Conservation (phyloP, 23 red algal species). For the Gracilaria domingensis region DNA sequence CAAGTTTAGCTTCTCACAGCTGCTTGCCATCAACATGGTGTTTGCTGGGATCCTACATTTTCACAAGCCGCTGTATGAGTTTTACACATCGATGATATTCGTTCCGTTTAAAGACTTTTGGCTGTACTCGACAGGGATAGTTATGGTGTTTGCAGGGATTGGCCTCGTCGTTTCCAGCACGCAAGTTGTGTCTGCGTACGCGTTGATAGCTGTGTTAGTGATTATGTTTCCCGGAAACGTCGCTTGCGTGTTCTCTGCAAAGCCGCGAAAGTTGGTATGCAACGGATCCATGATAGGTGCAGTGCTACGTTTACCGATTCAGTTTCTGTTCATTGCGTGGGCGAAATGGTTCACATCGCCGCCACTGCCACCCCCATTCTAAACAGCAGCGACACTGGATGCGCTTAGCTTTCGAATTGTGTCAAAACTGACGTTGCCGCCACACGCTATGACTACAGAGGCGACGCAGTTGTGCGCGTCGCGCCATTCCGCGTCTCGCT, state of each 20-base stretch:
- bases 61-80: constrained; percentile 47
- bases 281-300: constrained; percentile 57
- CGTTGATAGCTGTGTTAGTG: constrained; percentile 20
- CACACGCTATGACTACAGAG: constrained; percentile 66
- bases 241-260: constrained; percentile 37
- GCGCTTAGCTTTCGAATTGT: background rate
- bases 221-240: constrained; percentile 72
- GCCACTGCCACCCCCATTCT: constrained; percentile 14
- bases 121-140: constrained; percentile 48
- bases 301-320: constrained; percentile 56
- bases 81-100: constrained; percentile 75
- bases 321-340: constrained; percentile 64
- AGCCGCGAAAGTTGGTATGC: constrained; percentile 36
- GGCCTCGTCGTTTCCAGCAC: background rate
- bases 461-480: constrained; percentile 23
- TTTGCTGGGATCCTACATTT: constrained; percentile 65
- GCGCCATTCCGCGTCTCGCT: constrained; percentile 23
- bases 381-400: background rate
- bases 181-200: constrained; percentile 25
- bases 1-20: constrained; percentile 59
- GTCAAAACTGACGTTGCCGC: constrained; percentile 54
- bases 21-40: constrained; percentile 60
- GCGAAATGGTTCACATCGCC: constrained; percentile 53
- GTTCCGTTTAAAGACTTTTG: constrained; percentile 65
- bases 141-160: constrained; percentile 31